Conservation (phyloP, 1,139 yeast genomes). For the Suhomyces coccinellae region DNA sequence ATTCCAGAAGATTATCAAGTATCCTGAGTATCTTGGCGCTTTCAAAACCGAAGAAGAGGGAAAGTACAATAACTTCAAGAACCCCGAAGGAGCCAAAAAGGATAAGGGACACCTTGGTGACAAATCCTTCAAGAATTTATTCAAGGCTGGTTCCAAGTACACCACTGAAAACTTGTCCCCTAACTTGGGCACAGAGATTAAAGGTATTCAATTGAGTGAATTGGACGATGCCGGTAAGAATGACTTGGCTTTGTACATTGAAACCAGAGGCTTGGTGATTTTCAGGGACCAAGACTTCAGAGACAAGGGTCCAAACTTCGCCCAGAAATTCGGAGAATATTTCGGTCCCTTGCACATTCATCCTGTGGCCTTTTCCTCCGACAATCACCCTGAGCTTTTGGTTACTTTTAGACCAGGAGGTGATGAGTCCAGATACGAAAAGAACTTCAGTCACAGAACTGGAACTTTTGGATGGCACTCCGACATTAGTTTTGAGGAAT, state of each 20-base stretch:
- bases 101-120: conserved; percentile 35
- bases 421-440: conserved; percentile 23
- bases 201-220: conserved; percentile 34
- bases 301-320: conserved; percentile 32
- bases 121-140: conserved; percentile 27
- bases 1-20: conserved; percentile 20
- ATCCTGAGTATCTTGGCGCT: conserved; percentile 25
- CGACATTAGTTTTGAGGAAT: conserved; percentile 33
- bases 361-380: conserved; percentile 30
- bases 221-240: conserved; percentile 33
- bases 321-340: conserved; percentile 29
- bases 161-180: conserved; percentile 27
- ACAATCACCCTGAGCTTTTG: conserved; percentile 29
- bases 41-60: conserved; percentile 22
- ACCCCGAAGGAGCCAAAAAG: conserved; percentile 22
- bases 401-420: conserved; percentile 34
- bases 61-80: conserved; percentile 21
- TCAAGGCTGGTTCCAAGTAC: conserved; percentile 22
- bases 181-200: conserved; percentile 34
- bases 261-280: conserved; percentile 32
- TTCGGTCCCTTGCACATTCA: conserved; percentile 37
- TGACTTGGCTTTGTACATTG: conserved; percentile 34
- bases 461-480: conserved; percentile 29
- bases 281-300: conserved; percentile 36
- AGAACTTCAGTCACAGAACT: conserved; percentile 22